These are phyloP conservation scores for Canavalia ensiformis DNA, from an alignment of 306 rosid species.

Conservation along the genomic window DNA sequence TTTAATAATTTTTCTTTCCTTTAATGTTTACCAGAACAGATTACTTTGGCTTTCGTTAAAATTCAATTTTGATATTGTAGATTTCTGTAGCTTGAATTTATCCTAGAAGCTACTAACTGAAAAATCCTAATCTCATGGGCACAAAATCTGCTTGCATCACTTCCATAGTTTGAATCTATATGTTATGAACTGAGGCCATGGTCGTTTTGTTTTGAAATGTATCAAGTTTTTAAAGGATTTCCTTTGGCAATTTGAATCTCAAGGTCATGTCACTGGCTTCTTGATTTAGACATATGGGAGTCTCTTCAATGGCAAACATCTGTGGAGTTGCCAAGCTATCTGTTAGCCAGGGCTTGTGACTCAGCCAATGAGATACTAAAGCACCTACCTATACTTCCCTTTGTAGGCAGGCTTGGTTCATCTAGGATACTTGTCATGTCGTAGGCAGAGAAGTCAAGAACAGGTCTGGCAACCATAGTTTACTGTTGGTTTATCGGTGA, in stretches of 20 bases:
- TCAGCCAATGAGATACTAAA: conserved; percentile 1
- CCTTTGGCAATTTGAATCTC: conserved; percentile 30
- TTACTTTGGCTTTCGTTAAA: background rate
- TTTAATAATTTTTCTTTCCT: background rate
- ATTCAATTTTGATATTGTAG: background rate
- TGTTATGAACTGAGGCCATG: conserved; percentile 19
- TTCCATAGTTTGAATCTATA: conserved; percentile 6
- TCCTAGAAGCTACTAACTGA: background rate
- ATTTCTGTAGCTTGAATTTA: conserved; percentile 22
- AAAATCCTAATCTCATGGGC: background rate
- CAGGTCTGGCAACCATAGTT: conserved; percentile 23
- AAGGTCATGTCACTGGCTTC: conserved; percentile 31
- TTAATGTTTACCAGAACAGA: conserved; percentile 3
- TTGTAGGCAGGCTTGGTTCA: conserved; percentile 26
- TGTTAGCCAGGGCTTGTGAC: background rate
- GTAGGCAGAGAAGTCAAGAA: conserved; percentile 23
- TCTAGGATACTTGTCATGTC: conserved; percentile 5
- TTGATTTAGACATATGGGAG: conserved; percentile 20
- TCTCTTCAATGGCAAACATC: conserved; percentile 30
- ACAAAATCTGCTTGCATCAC: background rate
- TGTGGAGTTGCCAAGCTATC: conserved; percentile 7
- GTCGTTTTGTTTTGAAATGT: background rate
- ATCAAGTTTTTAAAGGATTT: background rate
- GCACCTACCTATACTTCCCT: conserved; percentile 24
- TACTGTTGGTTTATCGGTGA: conserved; percentile 25